Percentiles rank a stretch among this genome's conserved stretches.
Evolutionary conservation across 164 flowering plant genomes (phyloP).

Genomic region (Nymphaea thermarum): DNA sequence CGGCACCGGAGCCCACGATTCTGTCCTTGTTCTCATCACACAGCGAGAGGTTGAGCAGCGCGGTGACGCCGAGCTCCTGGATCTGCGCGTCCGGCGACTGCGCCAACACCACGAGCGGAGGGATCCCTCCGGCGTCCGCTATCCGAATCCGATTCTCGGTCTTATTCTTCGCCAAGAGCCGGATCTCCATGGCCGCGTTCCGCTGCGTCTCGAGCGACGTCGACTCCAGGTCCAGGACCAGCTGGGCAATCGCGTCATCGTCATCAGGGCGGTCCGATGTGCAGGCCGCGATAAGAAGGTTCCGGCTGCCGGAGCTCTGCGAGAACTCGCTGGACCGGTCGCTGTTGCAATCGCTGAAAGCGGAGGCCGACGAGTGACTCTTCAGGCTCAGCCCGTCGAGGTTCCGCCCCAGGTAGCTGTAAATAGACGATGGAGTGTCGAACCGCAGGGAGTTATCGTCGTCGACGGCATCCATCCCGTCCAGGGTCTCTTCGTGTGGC

Average conservation of each 20-base stretch:
- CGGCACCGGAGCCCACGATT: slow-evolving; percentile 58
- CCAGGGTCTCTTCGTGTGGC: too few species aligned
- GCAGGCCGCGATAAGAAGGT: slow-evolving; percentile 29
- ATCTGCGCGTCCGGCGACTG: slow-evolving; percentile 38
- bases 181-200: slow-evolving; percentile 59
- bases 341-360: slow-evolving; percentile 77
- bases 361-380: slow-evolving; percentile 14
- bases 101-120: slow-evolving; percentile 44
- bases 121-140: slow-evolving; percentile 55
- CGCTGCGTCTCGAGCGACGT: slow-evolving; percentile 46
- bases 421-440: too few species aligned
- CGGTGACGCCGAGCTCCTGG: slow-evolving; percentile 74
- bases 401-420: too few species aligned
- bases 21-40: slow-evolving; percentile 68
- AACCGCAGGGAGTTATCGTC: too few species aligned
- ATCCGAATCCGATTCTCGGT: slow-evolving; percentile 61
- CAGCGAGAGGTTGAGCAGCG: slow-evolving; percentile 60
- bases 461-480: too few species aligned
- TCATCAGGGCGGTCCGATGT: slow-evolving; percentile 34
- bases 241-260: slow-evolving; percentile 35
- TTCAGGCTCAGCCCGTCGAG: too few species aligned
- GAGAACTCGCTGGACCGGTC: slow-evolving; percentile 73
- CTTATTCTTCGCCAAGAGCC: slow-evolving; percentile 67
- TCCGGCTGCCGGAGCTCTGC: slow-evolving; percentile 32
- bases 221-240: slow-evolving; percentile 48